phyloP scores from a whole-genome alignment of 345 rosid species.

The Durio zibethinus region DNA sequence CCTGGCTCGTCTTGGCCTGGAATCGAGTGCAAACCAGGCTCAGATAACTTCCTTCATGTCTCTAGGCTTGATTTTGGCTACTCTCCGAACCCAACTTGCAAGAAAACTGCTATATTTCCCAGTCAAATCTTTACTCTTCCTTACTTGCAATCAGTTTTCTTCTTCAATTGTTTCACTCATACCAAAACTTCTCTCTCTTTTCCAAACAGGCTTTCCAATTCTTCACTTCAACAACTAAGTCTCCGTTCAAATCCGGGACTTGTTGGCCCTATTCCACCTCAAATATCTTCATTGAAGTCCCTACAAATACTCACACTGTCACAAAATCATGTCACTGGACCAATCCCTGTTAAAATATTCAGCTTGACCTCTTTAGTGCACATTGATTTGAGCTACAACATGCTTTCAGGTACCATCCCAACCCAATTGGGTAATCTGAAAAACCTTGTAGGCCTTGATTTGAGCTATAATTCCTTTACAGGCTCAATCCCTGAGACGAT shows the following conservation, averaged over 20 bases:
- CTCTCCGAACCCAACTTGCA: conserved; percentile 67
- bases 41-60: conserved; percentile 61
- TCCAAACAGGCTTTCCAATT: conserved; percentile 39
- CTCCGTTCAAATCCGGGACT: conserved; percentile 82
- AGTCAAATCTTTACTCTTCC: conserved; percentile 58
- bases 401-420: conserved; percentile 58
- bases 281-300: conserved; percentile 56
- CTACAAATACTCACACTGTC: conserved; percentile 72
- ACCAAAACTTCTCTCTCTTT: conserved; percentile 49
- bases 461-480: conserved; percentile 63
- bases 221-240: conserved; percentile 75
- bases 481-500: conserved; percentile 61
- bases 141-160: conserved; percentile 62
- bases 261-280: conserved; percentile 65
- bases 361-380: conserved; percentile 47
- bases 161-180: conserved; percentile 71
- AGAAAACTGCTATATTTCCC: conserved; percentile 59
- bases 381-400: conserved; percentile 79
- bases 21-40: conserved; percentile 63
- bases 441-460: conserved; percentile 64
- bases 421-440: conserved; percentile 54
- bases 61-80: conserved; percentile 80
- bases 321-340: conserved; percentile 64
- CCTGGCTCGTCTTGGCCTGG: conserved; percentile 79
- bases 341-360: conserved; percentile 47